Evolutionary conservation across 306 rosid species (phyloP).

Genomic region (Luffa acutangula): DNA sequence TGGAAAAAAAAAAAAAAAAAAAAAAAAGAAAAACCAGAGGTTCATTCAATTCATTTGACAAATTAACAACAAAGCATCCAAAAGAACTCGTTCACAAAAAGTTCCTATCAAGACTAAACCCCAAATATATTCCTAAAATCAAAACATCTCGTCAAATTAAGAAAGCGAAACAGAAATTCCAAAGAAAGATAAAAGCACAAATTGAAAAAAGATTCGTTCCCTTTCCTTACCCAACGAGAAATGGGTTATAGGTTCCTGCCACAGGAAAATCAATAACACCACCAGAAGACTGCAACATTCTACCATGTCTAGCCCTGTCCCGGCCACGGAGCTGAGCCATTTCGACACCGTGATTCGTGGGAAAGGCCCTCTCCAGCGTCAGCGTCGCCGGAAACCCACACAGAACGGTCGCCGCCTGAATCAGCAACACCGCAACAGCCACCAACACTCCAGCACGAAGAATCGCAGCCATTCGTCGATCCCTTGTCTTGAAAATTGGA

Average conservation of each 20-base stretch:
- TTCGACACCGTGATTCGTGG: slow-evolving; percentile 54
- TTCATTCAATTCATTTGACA: neutral
- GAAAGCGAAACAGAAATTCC: neutral
- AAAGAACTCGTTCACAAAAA: neutral
- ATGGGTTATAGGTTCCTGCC: slow-evolving; percentile 73
- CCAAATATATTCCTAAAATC: neutral
- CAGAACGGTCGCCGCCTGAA: slow-evolving; percentile 15
- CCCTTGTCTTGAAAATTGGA: neutral
- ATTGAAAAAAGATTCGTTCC: slow-evolving; percentile 1
- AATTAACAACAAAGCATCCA: neutral
- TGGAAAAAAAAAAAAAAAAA: neutral
- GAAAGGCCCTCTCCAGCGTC: slow-evolving; percentile 74
- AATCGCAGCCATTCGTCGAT: slow-evolving; percentile 29
- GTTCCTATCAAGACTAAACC: neutral
- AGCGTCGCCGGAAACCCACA: slow-evolving; percentile 45
- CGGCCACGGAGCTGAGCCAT: slow-evolving; percentile 53
- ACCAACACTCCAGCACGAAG: slow-evolving; percentile 14
- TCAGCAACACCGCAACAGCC: slow-evolving; percentile 14
- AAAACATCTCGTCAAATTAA: neutral
- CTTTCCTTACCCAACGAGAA: slow-evolving; percentile 60
- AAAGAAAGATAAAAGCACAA: neutral
- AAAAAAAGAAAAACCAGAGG: neutral
- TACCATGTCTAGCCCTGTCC: slow-evolving; percentile 60
- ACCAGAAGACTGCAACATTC: slow-evolving; percentile 57
- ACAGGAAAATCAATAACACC: slow-evolving; percentile 67